These are phyloP conservation scores for Chaetomium cochliodes DNA, from an alignment of 495 filamentous ascomycete species.

Conservation along the genomic window DNA sequence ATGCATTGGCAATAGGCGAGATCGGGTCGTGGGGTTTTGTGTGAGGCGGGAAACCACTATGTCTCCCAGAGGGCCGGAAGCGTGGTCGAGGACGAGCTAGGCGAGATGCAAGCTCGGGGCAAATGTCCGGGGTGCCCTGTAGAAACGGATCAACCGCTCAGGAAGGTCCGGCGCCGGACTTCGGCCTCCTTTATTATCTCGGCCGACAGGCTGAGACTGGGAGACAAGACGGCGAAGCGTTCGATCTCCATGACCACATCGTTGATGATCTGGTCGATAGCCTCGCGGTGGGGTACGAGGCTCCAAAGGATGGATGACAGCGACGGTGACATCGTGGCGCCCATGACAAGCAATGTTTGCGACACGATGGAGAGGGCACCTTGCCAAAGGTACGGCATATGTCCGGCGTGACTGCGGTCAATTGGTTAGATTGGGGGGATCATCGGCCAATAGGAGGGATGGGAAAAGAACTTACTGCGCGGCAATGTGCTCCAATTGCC, in stretches of 20 bases:
- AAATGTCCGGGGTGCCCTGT: conserved; percentile 12
- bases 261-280: conserved; percentile 71
- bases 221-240: conserved; percentile 69
- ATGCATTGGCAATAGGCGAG: conserved; percentile 30
- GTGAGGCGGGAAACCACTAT: conserved; percentile 13
- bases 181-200: conserved; percentile 81
- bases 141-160: conserved; percentile 42
- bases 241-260: conserved; percentile 71
- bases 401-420: conserved; percentile 67
- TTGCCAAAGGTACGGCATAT: conserved; percentile 86
- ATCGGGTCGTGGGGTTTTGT: conserved; percentile 19
- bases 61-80: conserved; percentile 33
- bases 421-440: conserved; percentile 44
- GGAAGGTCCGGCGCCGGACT: conserved; percentile 57
- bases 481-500: conserved; percentile 74
- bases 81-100: conserved; percentile 23
- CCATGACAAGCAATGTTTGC: conserved; percentile 78
- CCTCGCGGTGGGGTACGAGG: conserved; percentile 51
- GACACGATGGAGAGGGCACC: conserved; percentile 79
- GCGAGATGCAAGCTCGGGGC: conserved; percentile 20
- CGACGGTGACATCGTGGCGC: conserved; percentile 75
- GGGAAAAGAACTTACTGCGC: conserved; percentile 60
- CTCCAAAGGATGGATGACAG: conserved; percentile 66
- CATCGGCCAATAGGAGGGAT: conserved; percentile 24
- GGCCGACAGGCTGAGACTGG: conserved; percentile 66